Evolutionary conservation across 257 asterid genomes (phyloP).

Genomic region (Anisodus tanguticus): DNA sequence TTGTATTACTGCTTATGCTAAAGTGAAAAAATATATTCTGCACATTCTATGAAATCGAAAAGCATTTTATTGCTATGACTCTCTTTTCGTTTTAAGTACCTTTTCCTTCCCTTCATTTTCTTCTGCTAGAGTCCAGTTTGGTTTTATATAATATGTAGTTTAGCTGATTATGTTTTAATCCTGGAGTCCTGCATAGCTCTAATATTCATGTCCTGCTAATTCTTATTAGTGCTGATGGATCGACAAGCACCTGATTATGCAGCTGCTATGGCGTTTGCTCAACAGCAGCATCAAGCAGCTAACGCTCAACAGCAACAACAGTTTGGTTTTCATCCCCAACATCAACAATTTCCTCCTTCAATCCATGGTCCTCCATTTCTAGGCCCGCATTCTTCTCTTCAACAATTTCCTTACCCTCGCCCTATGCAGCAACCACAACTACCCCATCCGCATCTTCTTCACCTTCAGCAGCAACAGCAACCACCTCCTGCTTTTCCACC

Average conservation of each 20-base stretch:
- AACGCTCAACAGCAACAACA: conserved; percentile 67
- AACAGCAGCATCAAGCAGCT: conserved; percentile 68
- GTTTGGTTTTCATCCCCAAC: conserved; percentile 85
- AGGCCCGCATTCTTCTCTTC: conserved; percentile 83
- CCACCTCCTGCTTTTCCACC: conserved; percentile 72
- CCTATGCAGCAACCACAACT: conserved; percentile 76
- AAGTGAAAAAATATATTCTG: not conserved
- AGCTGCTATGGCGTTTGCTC: conserved; percentile 73
- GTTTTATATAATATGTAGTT: conserved; percentile 2
- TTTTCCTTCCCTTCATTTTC: conserved; percentile 18
- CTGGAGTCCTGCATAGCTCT: conserved; percentile 24
- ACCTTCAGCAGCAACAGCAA: conserved; percentile 54
- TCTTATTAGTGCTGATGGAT: conserved; percentile 61
- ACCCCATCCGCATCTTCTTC: conserved; percentile 73
- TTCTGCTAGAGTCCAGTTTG: conserved; percentile 4
- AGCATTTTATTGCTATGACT: not conserved
- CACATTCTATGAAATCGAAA: not conserved
- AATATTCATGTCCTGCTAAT: conserved; percentile 13
- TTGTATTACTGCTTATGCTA: not conserved
- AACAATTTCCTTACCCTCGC: conserved; percentile 79
- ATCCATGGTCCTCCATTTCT: conserved; percentile 79
- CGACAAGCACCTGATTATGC: conserved; percentile 84
- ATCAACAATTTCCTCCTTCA: conserved; percentile 83
- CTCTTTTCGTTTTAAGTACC: not conserved
- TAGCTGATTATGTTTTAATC: conserved; percentile 20